A percentile compares a stretch with the other conserved stretches of the same genome.
Conservation (phyloP, 208 protist species). For the Trypanosoma rangeli region DNA sequence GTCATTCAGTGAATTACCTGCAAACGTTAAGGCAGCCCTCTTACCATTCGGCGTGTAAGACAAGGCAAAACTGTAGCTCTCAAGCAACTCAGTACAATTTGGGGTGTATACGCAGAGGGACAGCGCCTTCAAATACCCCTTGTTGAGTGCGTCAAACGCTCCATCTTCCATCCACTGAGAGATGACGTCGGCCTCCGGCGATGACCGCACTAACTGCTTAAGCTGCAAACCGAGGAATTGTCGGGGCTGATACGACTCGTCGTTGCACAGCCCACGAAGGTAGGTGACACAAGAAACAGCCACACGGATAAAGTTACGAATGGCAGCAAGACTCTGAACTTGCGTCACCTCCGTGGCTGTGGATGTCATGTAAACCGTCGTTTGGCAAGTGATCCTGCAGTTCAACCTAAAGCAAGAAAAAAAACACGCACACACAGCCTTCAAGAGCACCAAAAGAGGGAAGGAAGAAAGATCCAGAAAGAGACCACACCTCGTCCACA, state of each 20-base stretch:
- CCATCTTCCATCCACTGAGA: slow-evolving; percentile 78
- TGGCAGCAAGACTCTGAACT: slow-evolving; percentile 75
- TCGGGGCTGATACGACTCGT: slow-evolving; percentile 61
- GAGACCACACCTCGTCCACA: background rate
- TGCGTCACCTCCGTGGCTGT: slow-evolving; percentile 51
- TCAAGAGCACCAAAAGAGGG: background rate
- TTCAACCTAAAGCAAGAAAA: background rate
- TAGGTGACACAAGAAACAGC: slow-evolving; percentile 80
- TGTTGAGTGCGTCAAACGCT: slow-evolving; percentile 82
- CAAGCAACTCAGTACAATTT: slow-evolving; percentile 52
- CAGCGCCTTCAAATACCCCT: slow-evolving; percentile 76
- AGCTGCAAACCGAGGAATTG: slow-evolving; percentile 62
- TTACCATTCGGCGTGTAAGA: slow-evolving; percentile 54
- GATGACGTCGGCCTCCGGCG: slow-evolving; percentile 50
- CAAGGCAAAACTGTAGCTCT: slow-evolving; percentile 79
- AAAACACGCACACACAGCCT: slow-evolving; percentile 1
- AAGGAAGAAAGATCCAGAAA: slow-evolving; percentile 12
- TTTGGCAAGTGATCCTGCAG: background rate
- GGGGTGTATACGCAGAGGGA: slow-evolving; percentile 72
- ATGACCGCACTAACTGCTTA: slow-evolving; percentile 59
- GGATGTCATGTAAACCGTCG: slow-evolving; percentile 23
- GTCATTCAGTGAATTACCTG: slow-evolving; percentile 34
- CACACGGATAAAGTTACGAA: slow-evolving; percentile 78
- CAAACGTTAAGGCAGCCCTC: slow-evolving; percentile 49
- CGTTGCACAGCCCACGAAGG: slow-evolving; percentile 68